These are phyloP conservation scores for Agrocybe pediades DNA, from an alignment of 768 basidiomycete genomes.

Conservation along the genomic window DNA sequence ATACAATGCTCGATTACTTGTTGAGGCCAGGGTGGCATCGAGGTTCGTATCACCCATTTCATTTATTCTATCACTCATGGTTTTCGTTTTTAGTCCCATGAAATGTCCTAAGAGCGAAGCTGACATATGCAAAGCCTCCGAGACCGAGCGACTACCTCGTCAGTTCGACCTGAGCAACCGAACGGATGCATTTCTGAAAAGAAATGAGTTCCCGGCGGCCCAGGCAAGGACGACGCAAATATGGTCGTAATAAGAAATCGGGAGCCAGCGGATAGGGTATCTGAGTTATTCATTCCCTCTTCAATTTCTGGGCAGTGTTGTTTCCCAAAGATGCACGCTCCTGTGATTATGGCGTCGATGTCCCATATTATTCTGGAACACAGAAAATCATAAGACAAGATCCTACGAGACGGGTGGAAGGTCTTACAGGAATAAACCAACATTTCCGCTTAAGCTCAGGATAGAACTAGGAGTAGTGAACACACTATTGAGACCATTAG, in stretches of 20 bases:
- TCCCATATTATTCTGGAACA: constrained; percentile 39
- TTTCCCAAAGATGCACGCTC: constrained; percentile 40
- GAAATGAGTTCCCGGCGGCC: constrained; percentile 41
- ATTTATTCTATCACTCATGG: too few species aligned
- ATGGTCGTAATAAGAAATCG: constrained; percentile 54
- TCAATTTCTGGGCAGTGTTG: constrained; percentile 57
- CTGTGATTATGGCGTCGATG: constrained; percentile 36
- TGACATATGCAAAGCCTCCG: constrained; percentile 29
- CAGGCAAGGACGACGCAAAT: constrained; percentile 45
- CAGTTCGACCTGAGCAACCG: constrained; percentile 13
- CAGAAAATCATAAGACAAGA: background rate
- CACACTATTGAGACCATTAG: too few species aligned
- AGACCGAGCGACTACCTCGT: constrained; percentile 23
- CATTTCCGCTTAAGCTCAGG: too few species aligned
- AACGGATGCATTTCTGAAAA: constrained; percentile 50
- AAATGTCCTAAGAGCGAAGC: constrained; percentile 32
- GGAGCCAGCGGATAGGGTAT: constrained; percentile 57
- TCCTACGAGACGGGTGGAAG: background rate
- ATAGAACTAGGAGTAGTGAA: too few species aligned
- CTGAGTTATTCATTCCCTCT: constrained; percentile 74
- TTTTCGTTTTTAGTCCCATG: too few species aligned
- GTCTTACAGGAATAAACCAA: constrained; percentile 37
- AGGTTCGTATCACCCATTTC: too few species aligned
- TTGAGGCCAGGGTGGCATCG: too few species aligned
- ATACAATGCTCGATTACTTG: too few species aligned